Base-by-base conservation (phyloP, 495 filamentous ascomycete species). In the Ascodesmis nigricans region DNA sequence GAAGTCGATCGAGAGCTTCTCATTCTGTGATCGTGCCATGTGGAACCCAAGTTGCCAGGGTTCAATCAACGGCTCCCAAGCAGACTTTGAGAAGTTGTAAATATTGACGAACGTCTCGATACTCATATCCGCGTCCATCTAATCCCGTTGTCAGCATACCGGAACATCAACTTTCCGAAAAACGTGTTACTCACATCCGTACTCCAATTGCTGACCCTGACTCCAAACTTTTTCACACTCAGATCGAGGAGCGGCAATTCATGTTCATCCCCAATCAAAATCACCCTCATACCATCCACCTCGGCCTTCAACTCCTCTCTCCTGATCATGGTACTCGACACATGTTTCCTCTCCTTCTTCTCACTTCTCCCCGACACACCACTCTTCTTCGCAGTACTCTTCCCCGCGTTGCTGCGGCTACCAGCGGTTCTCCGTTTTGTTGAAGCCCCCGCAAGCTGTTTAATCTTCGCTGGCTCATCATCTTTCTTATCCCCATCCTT, bases 11-110 rank as follows among this genome's bases (percentile, higher is more conserved):
- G 78, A 76, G 40, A 92, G 59, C 29, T 69, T 62, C 27, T 90
- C 77, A 1, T 71, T 76, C 40, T 69, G 65, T 29, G 68, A 58
- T 28, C 34, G 21, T 6, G 25, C 22, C 30, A 49, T 42, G 36
- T 52, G 79, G 46, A 95, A 73, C 18, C 83, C 84, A 14, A 95
- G 58, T 40, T 87, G 73, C 87, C 87, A 97, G 21, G 90, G 87
- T 53, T 97, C 87, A 17, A 95, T 74, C 21, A 97, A 59, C 5
- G 87, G 87, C 53, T 95, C 87, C 87, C 87, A 97, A 5, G 81
- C 78, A 0, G 90, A 95, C 53, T 97, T 95, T 14, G 87, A 83
- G 55, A 97, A 97, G 54, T 95, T 97, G 62, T 90, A 95, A 33
- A 95, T 72, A 52, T 95, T 97, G 46, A 90, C 63, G 54, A 87